These are phyloP conservation scores for Inonotus hispidus DNA, from an alignment of 1,284 basidiomycete species.

Conservation along the genomic window DNA sequence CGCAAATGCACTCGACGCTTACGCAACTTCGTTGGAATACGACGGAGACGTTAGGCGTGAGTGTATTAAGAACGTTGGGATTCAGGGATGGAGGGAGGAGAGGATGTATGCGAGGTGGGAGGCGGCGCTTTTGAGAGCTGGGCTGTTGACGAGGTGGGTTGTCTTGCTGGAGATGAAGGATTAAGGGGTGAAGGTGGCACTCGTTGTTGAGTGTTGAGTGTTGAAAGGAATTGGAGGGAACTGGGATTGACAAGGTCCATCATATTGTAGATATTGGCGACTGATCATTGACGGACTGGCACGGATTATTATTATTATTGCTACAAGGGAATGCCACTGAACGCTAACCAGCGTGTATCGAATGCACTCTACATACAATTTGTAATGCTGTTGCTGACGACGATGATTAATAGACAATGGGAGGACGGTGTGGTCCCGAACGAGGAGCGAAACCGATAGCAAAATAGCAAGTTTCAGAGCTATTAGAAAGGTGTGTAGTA, in stretches of 20 bases:
- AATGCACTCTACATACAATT: neutral
- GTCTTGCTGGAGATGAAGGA: slow-evolving; percentile 23
- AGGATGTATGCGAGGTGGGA: slow-evolving; percentile 47
- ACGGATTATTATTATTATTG: neutral
- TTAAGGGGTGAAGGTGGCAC: too few relatives aligned
- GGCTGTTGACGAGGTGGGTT: slow-evolving; percentile 35
- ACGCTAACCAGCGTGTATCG: neutral
- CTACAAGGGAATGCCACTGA: neutral
- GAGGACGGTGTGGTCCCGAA: too few relatives aligned
- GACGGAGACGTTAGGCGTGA: slow-evolving; percentile 23
- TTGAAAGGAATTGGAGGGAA: neutral
- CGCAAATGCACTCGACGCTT: slow-evolving; percentile 23
- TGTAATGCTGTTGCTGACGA: slow-evolving; percentile 16
- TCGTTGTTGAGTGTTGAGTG: too few relatives aligned
- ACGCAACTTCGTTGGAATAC: slow-evolving; percentile 29
- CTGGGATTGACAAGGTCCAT: neutral
- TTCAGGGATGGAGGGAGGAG: slow-evolving; percentile 42
- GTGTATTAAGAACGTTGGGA: slow-evolving; percentile 32
- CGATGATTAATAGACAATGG: neutral
- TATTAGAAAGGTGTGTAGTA: too few relatives aligned
- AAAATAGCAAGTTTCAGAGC: neutral
- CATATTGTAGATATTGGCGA: too few relatives aligned
- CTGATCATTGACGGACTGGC: too few relatives aligned
- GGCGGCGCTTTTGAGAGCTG: slow-evolving; percentile 39
- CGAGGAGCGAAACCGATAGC: neutral